A percentile compares a stretch with the other conserved stretches of the same genome.
These are phyloP conservation scores for Mycosphaerella sp. DNA, from an alignment of 2,329 filamentous ascomycete species.

Conservation along the genomic window DNA sequence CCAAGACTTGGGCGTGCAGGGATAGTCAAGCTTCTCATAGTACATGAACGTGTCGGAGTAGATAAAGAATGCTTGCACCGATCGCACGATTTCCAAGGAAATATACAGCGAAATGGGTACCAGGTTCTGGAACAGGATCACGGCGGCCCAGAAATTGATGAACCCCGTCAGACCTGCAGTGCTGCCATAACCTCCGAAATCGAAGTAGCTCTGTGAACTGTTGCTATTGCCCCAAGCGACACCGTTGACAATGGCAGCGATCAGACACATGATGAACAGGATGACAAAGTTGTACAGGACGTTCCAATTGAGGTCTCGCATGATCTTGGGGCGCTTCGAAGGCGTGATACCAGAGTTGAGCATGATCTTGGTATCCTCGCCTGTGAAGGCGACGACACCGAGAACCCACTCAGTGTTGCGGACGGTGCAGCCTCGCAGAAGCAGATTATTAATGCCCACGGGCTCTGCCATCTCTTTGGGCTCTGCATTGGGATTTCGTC, in stretches of 20 bases:
- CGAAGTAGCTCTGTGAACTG: constrained; percentile 73
- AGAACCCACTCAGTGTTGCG: constrained; percentile 96
- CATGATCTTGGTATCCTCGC: constrained; percentile 98
- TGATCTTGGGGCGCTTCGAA: constrained; percentile 85
- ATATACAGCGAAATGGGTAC: constrained; percentile 98
- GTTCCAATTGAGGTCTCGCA: constrained; percentile 92
- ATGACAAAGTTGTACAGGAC: constrained; percentile 95
- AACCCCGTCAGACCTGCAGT: constrained; percentile 75
- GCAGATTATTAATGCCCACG: constrained; percentile 88
- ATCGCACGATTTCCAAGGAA: constrained; percentile 89
- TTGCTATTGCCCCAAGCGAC: constrained; percentile 69
- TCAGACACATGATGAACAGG: constrained; percentile 80
- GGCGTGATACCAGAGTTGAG: constrained; percentile 95
- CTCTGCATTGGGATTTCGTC: constrained; percentile 55
- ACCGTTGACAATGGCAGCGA: constrained; percentile 79
- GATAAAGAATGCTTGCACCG: constrained; percentile 91
- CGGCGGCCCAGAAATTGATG: constrained; percentile 91
- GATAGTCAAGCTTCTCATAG: constrained; percentile 87
- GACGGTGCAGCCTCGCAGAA: constrained; percentile 87
- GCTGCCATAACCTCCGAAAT: constrained; percentile 66
- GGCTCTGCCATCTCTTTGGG: constrained; percentile 80
- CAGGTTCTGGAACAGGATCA: constrained; percentile 98
- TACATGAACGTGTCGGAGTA: constrained; percentile 97
- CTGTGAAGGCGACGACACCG: constrained; percentile 88
- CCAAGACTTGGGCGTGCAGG: constrained; percentile 96